Percentiles rank a stretch among this genome's conserved stretches.
Conservation (phyloP, 2,329 filamentous ascomycete species). For the Emergomyces orientalis region DNA sequence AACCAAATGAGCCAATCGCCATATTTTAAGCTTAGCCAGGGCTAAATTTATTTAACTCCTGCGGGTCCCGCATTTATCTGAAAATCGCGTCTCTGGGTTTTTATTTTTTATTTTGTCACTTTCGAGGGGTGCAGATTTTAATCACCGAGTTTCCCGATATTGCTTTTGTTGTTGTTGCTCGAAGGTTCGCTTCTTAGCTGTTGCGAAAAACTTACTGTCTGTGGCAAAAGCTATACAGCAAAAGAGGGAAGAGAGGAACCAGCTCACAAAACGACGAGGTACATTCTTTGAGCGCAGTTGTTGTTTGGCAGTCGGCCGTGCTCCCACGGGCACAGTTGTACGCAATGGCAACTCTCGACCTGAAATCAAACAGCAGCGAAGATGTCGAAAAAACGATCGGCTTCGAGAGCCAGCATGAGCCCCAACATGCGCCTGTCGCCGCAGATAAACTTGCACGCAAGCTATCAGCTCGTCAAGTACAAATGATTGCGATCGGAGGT, state of each 20-base stretch:
- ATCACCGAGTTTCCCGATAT: not conserved
- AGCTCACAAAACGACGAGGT: not conserved
- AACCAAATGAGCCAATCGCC: not conserved
- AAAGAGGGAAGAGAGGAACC: not conserved
- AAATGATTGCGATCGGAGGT: conserved; percentile 53
- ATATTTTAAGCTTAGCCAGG: not conserved
- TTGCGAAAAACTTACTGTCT: not conserved
- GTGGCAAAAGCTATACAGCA: not conserved
- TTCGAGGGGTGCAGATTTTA: not conserved
- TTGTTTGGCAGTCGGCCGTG: not conserved
- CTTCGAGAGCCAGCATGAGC: not conserved
- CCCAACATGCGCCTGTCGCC: conserved; percentile 11
- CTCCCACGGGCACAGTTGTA: not conserved
- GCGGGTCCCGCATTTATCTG: not conserved
- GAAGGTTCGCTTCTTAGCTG: not conserved
- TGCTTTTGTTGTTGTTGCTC: not conserved
- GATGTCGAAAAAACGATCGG: conserved; percentile 14
- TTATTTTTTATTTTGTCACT: not conserved
- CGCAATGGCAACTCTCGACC: not conserved
- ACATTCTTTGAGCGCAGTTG: not conserved
- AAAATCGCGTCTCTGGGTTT: not conserved
- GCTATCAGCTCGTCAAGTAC: conserved; percentile 53
- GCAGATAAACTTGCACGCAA: conserved; percentile 46
- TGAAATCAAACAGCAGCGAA: not conserved
- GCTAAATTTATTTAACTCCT: not conserved